Conservation (phyloP, 2,329 filamentous ascomycete genomes). For the Aplosporella prunicola region DNA sequence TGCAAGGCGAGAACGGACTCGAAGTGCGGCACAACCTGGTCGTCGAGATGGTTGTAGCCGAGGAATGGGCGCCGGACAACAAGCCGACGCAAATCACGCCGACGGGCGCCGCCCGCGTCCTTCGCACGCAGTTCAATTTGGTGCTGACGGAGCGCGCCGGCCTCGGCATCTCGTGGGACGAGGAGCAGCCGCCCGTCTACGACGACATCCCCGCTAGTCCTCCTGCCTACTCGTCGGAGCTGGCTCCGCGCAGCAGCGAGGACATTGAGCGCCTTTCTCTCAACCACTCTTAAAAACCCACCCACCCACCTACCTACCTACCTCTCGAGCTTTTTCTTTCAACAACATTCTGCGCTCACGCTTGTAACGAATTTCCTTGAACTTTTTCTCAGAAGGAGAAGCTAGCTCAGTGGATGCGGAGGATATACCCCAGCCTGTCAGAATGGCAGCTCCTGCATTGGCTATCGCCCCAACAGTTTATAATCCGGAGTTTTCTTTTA, state of each 20-base stretch:
- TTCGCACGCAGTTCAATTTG: constrained; percentile 84
- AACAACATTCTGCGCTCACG: constrained; percentile 4
- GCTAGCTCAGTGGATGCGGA: constrained; percentile 12
- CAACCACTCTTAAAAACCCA: constrained; percentile 3
- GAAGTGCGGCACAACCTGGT: constrained; percentile 77
- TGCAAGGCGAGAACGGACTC: constrained; percentile 63
- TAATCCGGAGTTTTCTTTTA: too few relatives aligned
- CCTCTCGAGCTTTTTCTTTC: too few relatives aligned
- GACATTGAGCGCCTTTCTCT: constrained; percentile 11
- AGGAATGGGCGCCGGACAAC: constrained; percentile 68
- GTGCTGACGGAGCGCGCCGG: constrained; percentile 74
- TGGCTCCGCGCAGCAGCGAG: constrained; percentile 13
- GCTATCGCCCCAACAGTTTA: too few relatives aligned
- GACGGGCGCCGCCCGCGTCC: constrained; percentile 79
- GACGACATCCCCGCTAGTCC: constrained; percentile 85
- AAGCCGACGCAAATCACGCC: constrained; percentile 68
- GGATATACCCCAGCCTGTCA: constrained; percentile 12
- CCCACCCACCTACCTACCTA: too few relatives aligned
- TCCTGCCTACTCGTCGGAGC: constrained; percentile 41
- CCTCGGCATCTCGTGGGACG: constrained; percentile 91
- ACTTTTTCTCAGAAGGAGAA: constrained; percentile 1
- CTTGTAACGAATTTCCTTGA: constrained; percentile 3
- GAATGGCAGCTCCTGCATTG: constrained; percentile 3
- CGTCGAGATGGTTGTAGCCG: constrained; percentile 86
- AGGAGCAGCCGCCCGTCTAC: constrained; percentile 89